Evolutionary conservation across 2,329 filamentous ascomycete genomes (phyloP), one percentile per base, ranked within the genome.

Genomic region (Thermothelomyces thermophilus): DNA sequence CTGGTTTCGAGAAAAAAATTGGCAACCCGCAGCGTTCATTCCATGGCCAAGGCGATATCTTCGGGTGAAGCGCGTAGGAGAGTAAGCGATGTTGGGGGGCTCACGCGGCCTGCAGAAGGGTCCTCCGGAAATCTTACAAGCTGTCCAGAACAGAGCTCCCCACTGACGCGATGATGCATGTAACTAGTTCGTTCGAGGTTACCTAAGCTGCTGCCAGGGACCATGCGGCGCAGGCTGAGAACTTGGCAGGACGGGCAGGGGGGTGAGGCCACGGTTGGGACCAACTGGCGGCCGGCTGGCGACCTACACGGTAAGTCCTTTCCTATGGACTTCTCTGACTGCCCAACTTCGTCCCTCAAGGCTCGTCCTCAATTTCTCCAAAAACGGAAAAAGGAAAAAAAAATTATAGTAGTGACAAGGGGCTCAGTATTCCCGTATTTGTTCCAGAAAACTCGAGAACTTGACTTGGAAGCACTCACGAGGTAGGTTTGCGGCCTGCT

Each of bases 1-100:
- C 68, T 57, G 64, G 63, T 57, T 54, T 60, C 55, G 33, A 24
- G 53, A 51, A 33, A 22, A 48, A 42, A 46, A 46, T 24, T 30
- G 20, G 35, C 19, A 47, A 36, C 37, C 11, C 9, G n/a, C 39
- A 24, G 20, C 46, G n/a, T 50, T 61, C 54, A 61, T 58, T 43
- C 54, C 59, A 62, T 59, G 54, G 45, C 40, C 49, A 39, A 13
- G 31, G 2, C 7, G 10, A 7, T 9, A 3, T 24, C 45, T 24
- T 41, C 19, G 35, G 46, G 42, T 22, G 26, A 19, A 13, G 26
- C 17, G 33, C 35, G 47, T 44, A 41, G 33, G 11, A 13, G 41
- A 13, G 41, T 17, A 37, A 33, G 28, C n/a, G 14, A n/a, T 24
- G 37, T 41, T 36, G 16, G 26, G 13, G n/a, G 20, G 37, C 42